Base-by-base conservation (phyloP, 257 asterid genomes). In the Echium plantagineum region DNA sequence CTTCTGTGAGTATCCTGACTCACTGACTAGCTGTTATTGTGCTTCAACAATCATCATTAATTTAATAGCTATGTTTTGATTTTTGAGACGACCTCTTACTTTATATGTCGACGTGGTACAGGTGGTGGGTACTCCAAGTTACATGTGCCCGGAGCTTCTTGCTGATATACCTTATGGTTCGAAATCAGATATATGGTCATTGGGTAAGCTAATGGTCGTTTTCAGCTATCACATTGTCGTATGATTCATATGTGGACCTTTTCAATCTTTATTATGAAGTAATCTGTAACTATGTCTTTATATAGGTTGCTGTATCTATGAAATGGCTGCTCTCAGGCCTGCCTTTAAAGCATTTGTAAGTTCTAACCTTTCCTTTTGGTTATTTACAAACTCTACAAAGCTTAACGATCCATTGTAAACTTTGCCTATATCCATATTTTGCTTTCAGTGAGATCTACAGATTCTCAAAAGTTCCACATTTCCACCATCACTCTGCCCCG, bases 71-170 rank as follows among this genome's bases (percentile, higher is more conserved):
- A 2, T 15, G 19, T 12, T 15, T 26, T 59, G 17, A 21, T 31
- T 32, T 8, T 19, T 20, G 15, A 3, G 16, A 1, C 8, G 15
- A 9, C n/a, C 12, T 21, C 59, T 59, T 8, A 61, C 7, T 56
- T 48, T n/a, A 9, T 59, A 20, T 47, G 22, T 21, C 42, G 19
- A 47, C 60, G 46, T 51, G 22, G 31, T 80, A 72, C 84, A 89
- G 99, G 95, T 93, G 5, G 99, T 93, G 78, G 99, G 99, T 51
- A 93, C 99, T 42, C 99, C 99, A 19, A 93, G 93, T 78, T 93
- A 93, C 79, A 93, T 93, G 99, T 89, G 99, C 77, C 99, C 97
- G 0, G 97, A 93, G 85, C 99, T 93, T 76, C 99, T 93, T 61
- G 99, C 97, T 8, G 99, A 93, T 74, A 86, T 93, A 83, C 99